Evolutionary conservation across 208 protist species (phyloP).

Genomic region (Leishmania aethiopica): DNA sequence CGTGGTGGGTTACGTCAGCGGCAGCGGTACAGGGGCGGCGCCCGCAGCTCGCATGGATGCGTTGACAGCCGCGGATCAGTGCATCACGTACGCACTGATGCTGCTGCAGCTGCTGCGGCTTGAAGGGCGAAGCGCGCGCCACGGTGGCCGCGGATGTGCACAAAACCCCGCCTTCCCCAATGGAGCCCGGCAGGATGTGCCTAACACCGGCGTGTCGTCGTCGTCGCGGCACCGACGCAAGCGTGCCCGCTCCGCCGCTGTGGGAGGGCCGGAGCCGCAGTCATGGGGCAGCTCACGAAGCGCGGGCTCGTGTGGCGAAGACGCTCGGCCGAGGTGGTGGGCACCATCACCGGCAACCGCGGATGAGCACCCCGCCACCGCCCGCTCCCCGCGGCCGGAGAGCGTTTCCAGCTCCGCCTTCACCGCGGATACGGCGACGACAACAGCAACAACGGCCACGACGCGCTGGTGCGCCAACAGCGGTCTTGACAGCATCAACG

Average conservation of each 20-base stretch:
- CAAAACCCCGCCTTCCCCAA: neutral
- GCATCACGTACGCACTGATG: constrained; percentile 11
- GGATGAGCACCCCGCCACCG: neutral
- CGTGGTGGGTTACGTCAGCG: constrained; percentile 15
- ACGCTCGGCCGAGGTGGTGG: neutral
- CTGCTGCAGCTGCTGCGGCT: constrained; percentile 18
- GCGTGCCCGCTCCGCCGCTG: neutral
- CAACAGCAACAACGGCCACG: neutral
- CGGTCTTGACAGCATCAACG: neutral
- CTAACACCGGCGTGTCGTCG: neutral
- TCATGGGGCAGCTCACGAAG: neutral
- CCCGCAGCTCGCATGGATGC: neutral
- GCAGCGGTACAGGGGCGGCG: neutral
- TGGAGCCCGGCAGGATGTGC: neutral
- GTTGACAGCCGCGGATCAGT: constrained; percentile 12
- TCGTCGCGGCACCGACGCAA: constrained; percentile 2
- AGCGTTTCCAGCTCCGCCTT: constrained; percentile 19
- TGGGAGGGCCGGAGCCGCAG: neutral
- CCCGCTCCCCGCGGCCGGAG: neutral
- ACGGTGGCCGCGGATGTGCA: too few species aligned
- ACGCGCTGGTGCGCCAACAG: neutral
- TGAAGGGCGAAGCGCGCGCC: neutral
- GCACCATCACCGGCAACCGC: neutral
- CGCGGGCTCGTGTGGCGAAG: neutral
- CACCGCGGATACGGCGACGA: constrained; percentile 6